Evolutionary conservation across 129 eudicot genomes (phyloP).

Genomic region (Flaveria bidentis): DNA sequence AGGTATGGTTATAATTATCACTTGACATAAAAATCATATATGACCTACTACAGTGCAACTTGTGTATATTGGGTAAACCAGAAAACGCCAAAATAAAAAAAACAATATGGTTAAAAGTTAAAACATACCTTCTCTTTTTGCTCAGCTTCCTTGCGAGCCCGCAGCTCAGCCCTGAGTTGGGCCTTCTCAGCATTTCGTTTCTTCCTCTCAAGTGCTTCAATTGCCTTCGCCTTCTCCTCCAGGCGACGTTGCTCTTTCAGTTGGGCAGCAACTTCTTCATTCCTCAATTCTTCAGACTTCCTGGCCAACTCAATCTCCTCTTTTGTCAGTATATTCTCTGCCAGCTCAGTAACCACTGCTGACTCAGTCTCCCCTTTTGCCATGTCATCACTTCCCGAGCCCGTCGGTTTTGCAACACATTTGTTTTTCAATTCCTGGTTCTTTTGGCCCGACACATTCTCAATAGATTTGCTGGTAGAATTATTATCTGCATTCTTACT

Average conservation of each 20-base stretch:
- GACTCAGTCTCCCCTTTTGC: slow-evolving; percentile 17
- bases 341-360: slow-evolving; percentile 35
- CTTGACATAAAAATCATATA: background rate
- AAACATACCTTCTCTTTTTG: slow-evolving; percentile 37
- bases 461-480: background rate
- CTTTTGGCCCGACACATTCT: slow-evolving; percentile 37
- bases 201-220: slow-evolving; percentile 89
- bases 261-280: slow-evolving; percentile 53
- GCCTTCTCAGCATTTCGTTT: slow-evolving; percentile 78
- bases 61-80: background rate
- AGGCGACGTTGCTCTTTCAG: slow-evolving; percentile 71
- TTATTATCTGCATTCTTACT: slow-evolving; percentile 10
- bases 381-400: slow-evolving; percentile 18
- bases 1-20: slow-evolving; percentile 13
- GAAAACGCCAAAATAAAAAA: background rate
- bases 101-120: background rate
- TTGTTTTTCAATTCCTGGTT: slow-evolving; percentile 29
- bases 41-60: background rate
- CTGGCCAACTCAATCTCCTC: slow-evolving; percentile 57
- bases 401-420: slow-evolving; percentile 23
- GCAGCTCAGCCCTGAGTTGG: slow-evolving; percentile 66
- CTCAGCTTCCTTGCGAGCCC: slow-evolving; percentile 79
- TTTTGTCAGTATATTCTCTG: slow-evolving; percentile 35
- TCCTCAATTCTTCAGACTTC: slow-evolving; percentile 56
- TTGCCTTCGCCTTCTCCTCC: slow-evolving; percentile 80